Conservation (phyloP, 768 basidiomycete species). For the Termitomyces sp. region DNA sequence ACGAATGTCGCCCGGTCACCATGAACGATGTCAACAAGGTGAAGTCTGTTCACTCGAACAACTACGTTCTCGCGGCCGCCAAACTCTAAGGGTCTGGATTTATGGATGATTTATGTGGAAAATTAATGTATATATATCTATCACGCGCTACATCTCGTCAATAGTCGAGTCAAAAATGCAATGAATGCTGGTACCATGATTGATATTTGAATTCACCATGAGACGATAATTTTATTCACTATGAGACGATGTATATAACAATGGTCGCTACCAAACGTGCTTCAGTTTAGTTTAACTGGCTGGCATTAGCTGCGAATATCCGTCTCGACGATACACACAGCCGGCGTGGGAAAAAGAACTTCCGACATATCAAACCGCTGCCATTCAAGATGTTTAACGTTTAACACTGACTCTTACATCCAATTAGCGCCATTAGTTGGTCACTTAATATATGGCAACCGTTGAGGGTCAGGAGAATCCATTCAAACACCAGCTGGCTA, state of each 20-base stretch:
- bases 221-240: no score
- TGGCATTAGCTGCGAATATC: neutral
- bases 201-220: no score
- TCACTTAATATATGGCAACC: neutral
- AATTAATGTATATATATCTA: neutral
- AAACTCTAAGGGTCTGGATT: constrained; percentile 26
- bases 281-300: neutral
- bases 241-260: no score
- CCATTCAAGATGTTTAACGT: neutral
- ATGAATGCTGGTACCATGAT: neutral
- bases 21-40: constrained; percentile 68
- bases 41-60: constrained; percentile 60
- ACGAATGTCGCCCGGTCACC: constrained; percentile 58
- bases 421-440: neutral
- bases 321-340: neutral
- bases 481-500: constrained; percentile 66
- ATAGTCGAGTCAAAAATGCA: neutral
- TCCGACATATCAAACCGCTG: neutral
- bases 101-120: neutral
- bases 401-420: neutral
- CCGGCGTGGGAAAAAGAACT: neutral
- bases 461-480: constrained; percentile 21
- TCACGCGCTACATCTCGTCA: neutral
- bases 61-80: constrained; percentile 41
- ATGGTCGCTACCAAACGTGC: no score